These are phyloP conservation scores for Penicillium sp. DNA, from an alignment of 2,329 filamentous ascomycete species.

Conservation along the genomic window DNA sequence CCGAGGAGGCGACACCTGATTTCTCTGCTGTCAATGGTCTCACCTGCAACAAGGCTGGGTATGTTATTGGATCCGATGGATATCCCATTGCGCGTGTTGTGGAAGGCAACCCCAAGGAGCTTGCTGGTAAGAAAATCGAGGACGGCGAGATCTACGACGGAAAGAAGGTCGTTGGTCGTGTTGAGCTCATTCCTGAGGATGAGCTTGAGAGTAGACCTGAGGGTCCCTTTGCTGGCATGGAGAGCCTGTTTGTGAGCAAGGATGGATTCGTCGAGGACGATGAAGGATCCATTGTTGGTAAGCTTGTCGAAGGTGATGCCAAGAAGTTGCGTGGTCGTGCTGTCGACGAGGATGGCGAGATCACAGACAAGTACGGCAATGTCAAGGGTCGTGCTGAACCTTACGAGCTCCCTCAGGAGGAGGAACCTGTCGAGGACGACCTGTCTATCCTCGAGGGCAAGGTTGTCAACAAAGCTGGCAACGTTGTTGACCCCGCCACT, in stretches of 20 bases:
- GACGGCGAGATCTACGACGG: slow-evolving; percentile 57
- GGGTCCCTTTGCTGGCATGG: slow-evolving; percentile 55
- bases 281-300: slow-evolving; percentile 73
- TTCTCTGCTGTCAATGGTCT: slow-evolving; percentile 55
- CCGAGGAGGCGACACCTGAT: slow-evolving; percentile 47
- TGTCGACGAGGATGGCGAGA: slow-evolving; percentile 80
- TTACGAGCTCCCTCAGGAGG: slow-evolving; percentile 51
- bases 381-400: slow-evolving; percentile 60
- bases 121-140: slow-evolving; percentile 56
- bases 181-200: slow-evolving; percentile 57
- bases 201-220: slow-evolving; percentile 56
- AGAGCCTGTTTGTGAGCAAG: slow-evolving; percentile 56
- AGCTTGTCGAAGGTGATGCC: slow-evolving; percentile 66
- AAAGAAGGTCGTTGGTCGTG: slow-evolving; percentile 56
- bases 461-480: slow-evolving; percentile 63
- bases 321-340: slow-evolving; percentile 69
- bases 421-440: slow-evolving; percentile 45
- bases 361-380: slow-evolving; percentile 72
- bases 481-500: slow-evolving; percentile 56
- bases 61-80: slow-evolving; percentile 53
- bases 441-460: slow-evolving; percentile 61
- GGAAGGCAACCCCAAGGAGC: slow-evolving; percentile 54
- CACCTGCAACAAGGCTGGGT: slow-evolving; percentile 58
- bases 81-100: slow-evolving; percentile 56
- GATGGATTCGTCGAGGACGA: slow-evolving; percentile 66